Base-by-base conservation (phyloP, 225 moss, liverwort and hornwort species). In the Bryoerythrophyllum caledonicum region DNA sequence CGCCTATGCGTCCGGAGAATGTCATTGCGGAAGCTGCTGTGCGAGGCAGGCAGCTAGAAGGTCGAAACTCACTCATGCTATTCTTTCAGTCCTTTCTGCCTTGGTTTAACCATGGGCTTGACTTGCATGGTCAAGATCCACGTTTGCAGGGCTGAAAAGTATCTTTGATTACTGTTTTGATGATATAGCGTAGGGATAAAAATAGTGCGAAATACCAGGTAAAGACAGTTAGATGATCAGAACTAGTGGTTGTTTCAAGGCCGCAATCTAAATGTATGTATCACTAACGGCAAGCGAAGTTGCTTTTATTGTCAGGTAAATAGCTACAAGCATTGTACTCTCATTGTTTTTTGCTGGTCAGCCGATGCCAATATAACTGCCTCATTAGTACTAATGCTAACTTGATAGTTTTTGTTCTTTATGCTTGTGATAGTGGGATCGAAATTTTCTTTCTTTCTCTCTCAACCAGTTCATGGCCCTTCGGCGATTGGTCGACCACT, bases 81-180 rank as follows among this genome's bases (percentile, higher is more conserved):
- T 90, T 96, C 65, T 76, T 96, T 25, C 91, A 88, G 64, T 93
- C 96, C 4, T 85, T 96, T 60, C 23, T 89, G 82, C 95, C 93
- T 2, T 87, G 88, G 89, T 72, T 88, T 65, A 85, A 91, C 54
- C 60, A 82, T 55, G 88, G 87, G 46, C 72, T 74, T 19, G 91
- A 89, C 60, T 82, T 89, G 51, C 83, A 83, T 30, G 89, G 86
- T 53, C 76, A 77, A 69, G 83, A 86, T 59, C 86, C 82, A 37
- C 83, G 46, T n/a, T 77, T 27, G n/a, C 77, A 66, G 68, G 83
- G 16, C 54, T 84, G 44, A 83, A 20, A 2, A 23, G 32, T 6
- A 56, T 58, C 3, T 24, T 60, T 10, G 28, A 30, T 21, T 48
- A 61, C 49, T 73, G 34, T 23, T 72, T 26, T 71, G 6, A 28